Base-by-base conservation (phyloP, 768 basidiomycete species). In the Lyophyllum shimeji region DNA sequence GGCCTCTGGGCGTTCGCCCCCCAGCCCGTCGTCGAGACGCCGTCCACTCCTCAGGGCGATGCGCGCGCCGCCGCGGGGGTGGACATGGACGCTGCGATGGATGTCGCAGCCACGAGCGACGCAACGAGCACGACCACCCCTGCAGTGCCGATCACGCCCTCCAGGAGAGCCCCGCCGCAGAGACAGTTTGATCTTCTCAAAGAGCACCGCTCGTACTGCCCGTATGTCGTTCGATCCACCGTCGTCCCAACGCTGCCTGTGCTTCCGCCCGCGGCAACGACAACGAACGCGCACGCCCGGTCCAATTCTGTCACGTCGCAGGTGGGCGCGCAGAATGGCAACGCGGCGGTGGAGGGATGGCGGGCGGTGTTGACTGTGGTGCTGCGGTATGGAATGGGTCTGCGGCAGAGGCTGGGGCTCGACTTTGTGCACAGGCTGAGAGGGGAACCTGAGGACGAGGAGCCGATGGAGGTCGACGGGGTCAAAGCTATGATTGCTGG, bases 121-220 rank as follows among this genome's bases (percentile, higher is more conserved):
- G 50, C 67, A 3, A 15, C 60, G 39, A 49, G 53, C 21, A 42
- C 52, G 5, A 7, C 64, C 56, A 40, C 56, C 17, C 39, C 60
- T 53, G 57, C 61, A 56, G 53, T 63, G 50, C 43, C 69, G 12
- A 47, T 62, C 21, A 54, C 66, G 9, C 61, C 69, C 17, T 60
- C 71, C n/a, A 70, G 66, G 29, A 72, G 60, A 59, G 61, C 61
- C 12, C 55, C 69, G 3, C 70, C 71, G 17, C 73, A 71, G 42
- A 67, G 89, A 50, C 81, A 81, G 20, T 83, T 93, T 51, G 90
- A 94, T 66, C 65, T 93, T 34, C 68, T 92, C 46, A 87, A 85
- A 63, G 91, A 94, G 68, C 92, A 93, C 66, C 81, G 91, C 24
- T 87, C 89, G 2, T 91, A 89, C 62, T 93, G 92, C 61, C 91